Evolutionary conservation across 1,284 basidiomycete genomes (phyloP).

Genomic region (Fomitopsis schrenkii): DNA sequence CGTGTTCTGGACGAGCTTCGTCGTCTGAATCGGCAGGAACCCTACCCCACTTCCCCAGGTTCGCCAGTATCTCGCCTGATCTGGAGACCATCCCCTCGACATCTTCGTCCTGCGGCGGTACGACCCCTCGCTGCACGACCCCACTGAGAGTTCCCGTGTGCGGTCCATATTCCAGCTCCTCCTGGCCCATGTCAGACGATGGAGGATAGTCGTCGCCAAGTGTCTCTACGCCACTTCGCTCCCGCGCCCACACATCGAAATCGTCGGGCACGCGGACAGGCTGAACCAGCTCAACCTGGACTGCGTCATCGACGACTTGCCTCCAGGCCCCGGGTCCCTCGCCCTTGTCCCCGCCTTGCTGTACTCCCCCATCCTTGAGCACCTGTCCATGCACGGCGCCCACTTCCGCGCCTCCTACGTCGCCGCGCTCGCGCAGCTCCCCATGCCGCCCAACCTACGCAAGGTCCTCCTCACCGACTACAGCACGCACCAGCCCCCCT

Average conservation of each 20-base stretch:
- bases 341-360: neutral
- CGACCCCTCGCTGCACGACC: neutral
- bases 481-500: neutral
- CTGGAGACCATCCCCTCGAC: neutral
- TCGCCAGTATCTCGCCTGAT: neutral
- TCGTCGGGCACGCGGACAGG: neutral
- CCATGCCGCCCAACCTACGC: neutral
- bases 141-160: neutral
- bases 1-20: neutral
- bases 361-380: neutral
- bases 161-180: neutral
- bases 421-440: neutral
- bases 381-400: neutral
- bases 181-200: neutral
- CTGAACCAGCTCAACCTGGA: neutral
- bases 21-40: neutral
- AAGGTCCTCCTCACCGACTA: neutral
- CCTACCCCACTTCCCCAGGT: neutral
- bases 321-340: neutral
- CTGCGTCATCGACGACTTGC: neutral
- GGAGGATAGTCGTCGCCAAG: neutral
- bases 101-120: neutral
- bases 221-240: neutral
- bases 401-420: neutral
- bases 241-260: neutral